phyloP scores from a whole-genome alignment of 495 filamentous ascomycete genomes.

The Halenospora varia region DNA sequence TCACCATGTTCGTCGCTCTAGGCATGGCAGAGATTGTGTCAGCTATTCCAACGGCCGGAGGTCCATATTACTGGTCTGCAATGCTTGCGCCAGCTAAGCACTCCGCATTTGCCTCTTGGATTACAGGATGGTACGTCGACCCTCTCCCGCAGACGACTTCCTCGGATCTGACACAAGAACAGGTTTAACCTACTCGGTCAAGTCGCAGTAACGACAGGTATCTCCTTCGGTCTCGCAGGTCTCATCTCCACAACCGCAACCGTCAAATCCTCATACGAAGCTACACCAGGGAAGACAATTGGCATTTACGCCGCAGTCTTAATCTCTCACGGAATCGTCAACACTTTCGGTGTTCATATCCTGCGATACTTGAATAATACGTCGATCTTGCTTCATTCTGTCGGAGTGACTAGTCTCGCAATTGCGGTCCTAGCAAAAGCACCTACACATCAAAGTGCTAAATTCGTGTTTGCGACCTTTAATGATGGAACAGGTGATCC shows the following conservation, averaged over 20 bases:
- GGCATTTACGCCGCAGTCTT: constrained; percentile 62
- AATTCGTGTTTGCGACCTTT: constrained; percentile 57
- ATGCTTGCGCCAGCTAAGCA: constrained; percentile 51
- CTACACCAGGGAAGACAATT: constrained; percentile 50
- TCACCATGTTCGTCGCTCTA: constrained; percentile 54
- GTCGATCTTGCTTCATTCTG: constrained; percentile 56
- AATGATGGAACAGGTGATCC: constrained; percentile 47
- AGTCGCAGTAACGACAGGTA: constrained; percentile 64
- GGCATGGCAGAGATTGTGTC: constrained; percentile 65
- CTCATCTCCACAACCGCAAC: constrained; percentile 56
- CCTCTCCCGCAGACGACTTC: neutral
- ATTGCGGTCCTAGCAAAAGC: constrained; percentile 59
- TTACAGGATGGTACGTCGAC: constrained; percentile 52
- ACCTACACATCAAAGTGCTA: constrained; percentile 54
- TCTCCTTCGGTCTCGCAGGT: constrained; percentile 59
- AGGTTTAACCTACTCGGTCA: constrained; percentile 55
- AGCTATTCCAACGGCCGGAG: constrained; percentile 59
- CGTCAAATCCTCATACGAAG: constrained; percentile 46
- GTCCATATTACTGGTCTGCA: constrained; percentile 66
- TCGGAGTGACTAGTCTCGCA: constrained; percentile 52
- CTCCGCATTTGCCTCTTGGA: constrained; percentile 58
- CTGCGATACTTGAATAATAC: constrained; percentile 58
- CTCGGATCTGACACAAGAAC: neutral
- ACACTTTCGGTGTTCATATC: constrained; percentile 55
- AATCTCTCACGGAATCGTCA: constrained; percentile 50